Base-by-base conservation (phyloP, 1,284 basidiomycete genomes). In the Vanrija sp. region DNA sequence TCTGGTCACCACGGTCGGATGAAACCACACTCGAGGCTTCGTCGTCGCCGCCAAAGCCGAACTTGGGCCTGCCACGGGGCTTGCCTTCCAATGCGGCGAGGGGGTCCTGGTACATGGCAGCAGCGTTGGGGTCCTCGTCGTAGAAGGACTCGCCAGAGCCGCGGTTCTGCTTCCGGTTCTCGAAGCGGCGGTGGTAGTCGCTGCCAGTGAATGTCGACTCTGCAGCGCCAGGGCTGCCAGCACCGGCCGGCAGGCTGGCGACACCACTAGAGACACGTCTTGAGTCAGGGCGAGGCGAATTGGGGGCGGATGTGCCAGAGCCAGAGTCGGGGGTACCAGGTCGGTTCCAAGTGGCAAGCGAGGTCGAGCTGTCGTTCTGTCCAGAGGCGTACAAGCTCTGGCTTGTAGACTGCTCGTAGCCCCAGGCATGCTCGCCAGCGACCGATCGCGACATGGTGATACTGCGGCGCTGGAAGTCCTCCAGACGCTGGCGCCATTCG, bases 401-500 rank as follows among this genome's bases (percentile, higher is more conserved):
- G 22, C 53, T 42, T 36, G 60, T 68, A 36, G 72, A 67, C n/a
- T 56, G 52, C 51, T 76, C 74, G 49, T 68, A 75, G 49, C 73
- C 73, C 87, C 88, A 93, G 0, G 89, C 89, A 61, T 88, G 83
- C 6, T 78, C 54, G 18, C 83, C 86, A 22, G 90, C 88, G 4
- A 83, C 39, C 38, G 77, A 74, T 52, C 90, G 85, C 66, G 86
- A 90, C 6, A 79, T 79, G 38, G 73, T 77, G 72, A 95, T 92
- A 68, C 85, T 87, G 53, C 91, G 87, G 59, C 82, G 83, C 73
- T 95, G 91, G 82, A 94, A 89, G 73, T 95, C 91, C 76, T 95
- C 91, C 79, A 86, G 89, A 49, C 88, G 84, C 72, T 94, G 90
- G 68, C 91, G 88, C 91, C 91, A 94, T 77, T 94, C 90, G 42